Base-by-base conservation (phyloP, 805 yeast genomes). In the Wickerhamomyces chambardii region DNA sequence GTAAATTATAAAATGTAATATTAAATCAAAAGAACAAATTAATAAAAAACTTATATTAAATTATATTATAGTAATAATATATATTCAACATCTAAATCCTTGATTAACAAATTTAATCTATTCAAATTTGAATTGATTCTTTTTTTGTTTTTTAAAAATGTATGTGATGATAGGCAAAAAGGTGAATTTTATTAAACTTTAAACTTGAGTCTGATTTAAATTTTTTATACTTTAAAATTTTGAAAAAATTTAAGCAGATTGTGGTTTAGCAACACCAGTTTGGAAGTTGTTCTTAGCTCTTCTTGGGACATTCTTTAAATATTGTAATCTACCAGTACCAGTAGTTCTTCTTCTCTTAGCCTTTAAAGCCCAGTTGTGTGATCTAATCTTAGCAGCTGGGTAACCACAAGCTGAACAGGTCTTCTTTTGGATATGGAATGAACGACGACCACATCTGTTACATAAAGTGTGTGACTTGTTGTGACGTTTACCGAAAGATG, bases 341-440 rank as follows among this genome's bases (percentile, higher is more conserved):
- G 97, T 89, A 56, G 98, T 92, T 71, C 84, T 83, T 85, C 98
- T 87, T 86, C 98, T 87, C 83, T 89, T 85, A 64, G 97, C 95
- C 84, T 92, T 92, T 55, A 73, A 72, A 70, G 94, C 96, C 98
- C 98, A 92, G 96, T 92, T 92, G 95, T 73, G 83, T 63, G 86
- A 80, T 84, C 98, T 89, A 73, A 83, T 68, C 78, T 92, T 92
- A 60, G 97, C 97, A 63, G 97, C 86, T 75, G 98, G 98, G 83
- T 92, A 92, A 64, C 98, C 98, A 77, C 98, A 92, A 55, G 92
- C 72, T 68, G 97, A 68, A 77, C 98, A 92, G 61, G 95, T 86
- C 81, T 85, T 84, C 95, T 90, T 92, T 78, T 92, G 98, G 68
- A 82, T 73, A 77, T 92, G 97, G 95, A 90, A 90, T 46, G 96